Base-by-base conservation (phyloP, 2,329 filamentous ascomycete species). In the Botrytis elliptica region DNA sequence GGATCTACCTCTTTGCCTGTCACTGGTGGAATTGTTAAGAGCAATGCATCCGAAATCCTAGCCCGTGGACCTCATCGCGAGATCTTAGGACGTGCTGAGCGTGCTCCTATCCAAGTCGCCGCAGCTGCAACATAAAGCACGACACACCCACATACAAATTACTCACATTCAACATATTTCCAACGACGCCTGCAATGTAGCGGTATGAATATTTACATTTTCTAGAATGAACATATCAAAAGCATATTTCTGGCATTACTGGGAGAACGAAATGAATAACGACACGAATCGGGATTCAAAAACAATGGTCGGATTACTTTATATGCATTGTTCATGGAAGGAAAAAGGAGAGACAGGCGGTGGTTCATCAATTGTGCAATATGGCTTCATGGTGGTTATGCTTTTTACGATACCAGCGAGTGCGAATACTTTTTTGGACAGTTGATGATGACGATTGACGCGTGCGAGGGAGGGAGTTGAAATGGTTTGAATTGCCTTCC, bases 1-100 rank as follows among this genome's bases (percentile, higher is more conserved):
- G 89, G 92, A 76, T 88, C 89, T 81, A 95, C 93, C 74, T 89
- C 88, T 80, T 88, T 98, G 66, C 95, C 95, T 16, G 92, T 97
- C 72, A 97, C 95, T 49, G 95, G 95, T 81, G 95, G 95, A 82
- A 97, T 98, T 78, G 88, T 97, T 77, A 96, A 95, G 86, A 91
- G 91, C 71, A 90, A 90, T n/a, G 91, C 92, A 8, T 88, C 92
- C 79, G 91, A 94, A 82, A 87, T 93, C 70, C 84, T 93, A 16
- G 75, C 75, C 44, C 75, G 73, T 18, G 29, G 25, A 38, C 73
- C 70, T 38, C 52, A 68, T n/a, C 66, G 66, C 33, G 73, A 78
- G 69, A 44, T 76, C 16, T 36, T 73, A 70, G 75, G 76, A 33
- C 76, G 76, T 67, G 76, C 76, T 74, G 77, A 78, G 73, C 76